Evolutionary conservation across 805 yeast species (phyloP).

Genomic region (Hanseniaspora mollemarum): DNA sequence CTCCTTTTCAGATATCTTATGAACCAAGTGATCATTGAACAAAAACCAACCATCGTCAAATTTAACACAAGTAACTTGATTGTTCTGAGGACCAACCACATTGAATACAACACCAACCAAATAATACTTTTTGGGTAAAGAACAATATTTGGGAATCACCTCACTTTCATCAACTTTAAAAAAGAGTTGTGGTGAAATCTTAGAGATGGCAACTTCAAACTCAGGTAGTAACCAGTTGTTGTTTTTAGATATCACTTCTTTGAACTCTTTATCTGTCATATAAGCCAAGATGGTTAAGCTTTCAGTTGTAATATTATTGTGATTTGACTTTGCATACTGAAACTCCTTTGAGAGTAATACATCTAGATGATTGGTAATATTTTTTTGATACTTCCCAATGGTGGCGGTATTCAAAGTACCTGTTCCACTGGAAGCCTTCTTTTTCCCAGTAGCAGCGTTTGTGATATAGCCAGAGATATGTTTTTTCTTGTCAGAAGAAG

Average conservation of each 20-base stretch:
- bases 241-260: slow-evolving; percentile 11
- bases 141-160: slow-evolving; percentile 13
- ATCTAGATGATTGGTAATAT: slow-evolving; percentile 49
- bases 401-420: neutral
- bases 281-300: slow-evolving; percentile 8
- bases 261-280: slow-evolving; percentile 8
- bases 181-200: slow-evolving; percentile 9
- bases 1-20: slow-evolving; percentile 60
- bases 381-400: slow-evolving; percentile 18
- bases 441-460: slow-evolving; percentile 8
- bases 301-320: neutral
- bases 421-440: slow-evolving; percentile 1
- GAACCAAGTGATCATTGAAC: slow-evolving; percentile 84
- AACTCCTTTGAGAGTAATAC: slow-evolving; percentile 44
- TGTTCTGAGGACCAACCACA: slow-evolving; percentile 44
- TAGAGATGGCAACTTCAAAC: slow-evolving; percentile 10
- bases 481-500: slow-evolving; percentile 1
- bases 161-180: slow-evolving; percentile 12
- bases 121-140: slow-evolving; percentile 40
- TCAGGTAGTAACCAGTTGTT: slow-evolving; percentile 9
- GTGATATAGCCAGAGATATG: slow-evolving; percentile 1
- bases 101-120: slow-evolving; percentile 61
- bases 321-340: slow-evolving; percentile 35
- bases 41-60: slow-evolving; percentile 50
- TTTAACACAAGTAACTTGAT: slow-evolving; percentile 33